Evolutionary conservation across 139 green algal species (phyloP).

Genomic region (Asterochloris sp.): DNA sequence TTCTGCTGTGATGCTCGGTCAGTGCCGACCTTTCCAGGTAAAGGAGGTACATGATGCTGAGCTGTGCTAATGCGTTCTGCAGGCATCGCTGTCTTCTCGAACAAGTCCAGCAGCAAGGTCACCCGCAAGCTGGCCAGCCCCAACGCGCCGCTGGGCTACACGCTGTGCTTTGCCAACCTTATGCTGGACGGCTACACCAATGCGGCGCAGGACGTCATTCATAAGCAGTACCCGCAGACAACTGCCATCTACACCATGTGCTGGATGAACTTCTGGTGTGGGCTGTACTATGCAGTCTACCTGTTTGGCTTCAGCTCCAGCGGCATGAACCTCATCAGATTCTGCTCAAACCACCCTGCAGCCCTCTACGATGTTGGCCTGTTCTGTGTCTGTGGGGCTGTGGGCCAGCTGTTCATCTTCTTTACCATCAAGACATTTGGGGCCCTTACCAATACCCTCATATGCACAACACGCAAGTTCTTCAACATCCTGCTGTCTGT

Average conservation of each 20-base stretch:
- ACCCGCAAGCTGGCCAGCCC: slow-evolving; percentile 67
- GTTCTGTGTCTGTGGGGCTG: slow-evolving; percentile 91
- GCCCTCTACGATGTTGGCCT: slow-evolving; percentile 71
- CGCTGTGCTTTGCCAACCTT: slow-evolving; percentile 88
- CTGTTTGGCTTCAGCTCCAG: slow-evolving; percentile 58
- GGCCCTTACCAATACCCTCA: slow-evolving; percentile 81
- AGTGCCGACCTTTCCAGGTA: no score
- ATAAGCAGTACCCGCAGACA: slow-evolving; percentile 63
- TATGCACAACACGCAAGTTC: slow-evolving; percentile 99
- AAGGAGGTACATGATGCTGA: no score
- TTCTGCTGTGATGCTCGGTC: no score
- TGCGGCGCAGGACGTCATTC: slow-evolving; percentile 82
- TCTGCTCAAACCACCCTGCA: slow-evolving; percentile 72
- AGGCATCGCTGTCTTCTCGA: slow-evolving; percentile 29
- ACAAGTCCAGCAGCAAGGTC: slow-evolving; percentile 53
- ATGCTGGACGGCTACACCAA: slow-evolving; percentile 97
- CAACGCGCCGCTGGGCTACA: slow-evolving; percentile 90
- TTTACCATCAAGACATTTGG: slow-evolving; percentile 92
- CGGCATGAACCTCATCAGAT: slow-evolving; percentile 56
- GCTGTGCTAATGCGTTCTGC: background rate
- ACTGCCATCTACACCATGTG: slow-evolving; percentile 90
- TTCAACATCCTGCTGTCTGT: slow-evolving; percentile 93
- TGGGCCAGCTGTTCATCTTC: slow-evolving; percentile 99
- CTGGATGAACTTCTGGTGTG: slow-evolving; percentile 97
- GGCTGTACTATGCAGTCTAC: slow-evolving; percentile 71